phyloP scores from a whole-genome alignment of 768 basidiomycete species.

The Agrocybe praecox region DNA sequence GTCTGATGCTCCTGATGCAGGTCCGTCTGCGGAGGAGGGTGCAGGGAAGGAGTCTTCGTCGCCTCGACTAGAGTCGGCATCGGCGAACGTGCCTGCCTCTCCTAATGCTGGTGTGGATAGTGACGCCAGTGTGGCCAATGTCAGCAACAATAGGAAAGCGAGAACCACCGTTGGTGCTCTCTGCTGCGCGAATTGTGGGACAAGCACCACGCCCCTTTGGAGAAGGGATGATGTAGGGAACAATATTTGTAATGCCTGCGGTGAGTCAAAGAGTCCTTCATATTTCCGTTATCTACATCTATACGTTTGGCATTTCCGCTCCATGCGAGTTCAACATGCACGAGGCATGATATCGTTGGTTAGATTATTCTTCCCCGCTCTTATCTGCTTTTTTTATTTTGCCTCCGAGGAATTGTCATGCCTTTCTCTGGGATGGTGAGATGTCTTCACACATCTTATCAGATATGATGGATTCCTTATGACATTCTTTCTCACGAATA shows the following conservation, averaged over 20 bases:
- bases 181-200: conserved; percentile 87
- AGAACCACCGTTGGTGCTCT: conserved; percentile 65
- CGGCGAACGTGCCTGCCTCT: conserved; percentile 3
- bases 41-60: conserved; percentile 17
- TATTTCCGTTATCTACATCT: conserved; percentile 10
- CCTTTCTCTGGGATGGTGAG: not conserved
- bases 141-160: conserved; percentile 4
- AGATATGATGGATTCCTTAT: conserved; percentile 27
- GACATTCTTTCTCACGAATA: not conserved
- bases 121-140: conserved; percentile 30
- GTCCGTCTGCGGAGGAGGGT: conserved; percentile 19
- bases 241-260: conserved; percentile 94
- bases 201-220: conserved; percentile 90
- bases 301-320: conserved; percentile 22
- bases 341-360: not conserved
- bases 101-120: conserved; percentile 25
- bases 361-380: too few species aligned
- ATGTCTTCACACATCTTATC: conserved; percentile 34
- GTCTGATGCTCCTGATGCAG: conserved; percentile 10
- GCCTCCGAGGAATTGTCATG: not conserved
- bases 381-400: not conserved
- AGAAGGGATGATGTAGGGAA: conserved; percentile 88
- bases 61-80: not conserved
- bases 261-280: conserved; percentile 53
- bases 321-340: conserved; percentile 11